Evolutionary conservation across 1,284 basidiomycete genomes (phyloP).

Genomic region (Heterobasidion occidentale): DNA sequence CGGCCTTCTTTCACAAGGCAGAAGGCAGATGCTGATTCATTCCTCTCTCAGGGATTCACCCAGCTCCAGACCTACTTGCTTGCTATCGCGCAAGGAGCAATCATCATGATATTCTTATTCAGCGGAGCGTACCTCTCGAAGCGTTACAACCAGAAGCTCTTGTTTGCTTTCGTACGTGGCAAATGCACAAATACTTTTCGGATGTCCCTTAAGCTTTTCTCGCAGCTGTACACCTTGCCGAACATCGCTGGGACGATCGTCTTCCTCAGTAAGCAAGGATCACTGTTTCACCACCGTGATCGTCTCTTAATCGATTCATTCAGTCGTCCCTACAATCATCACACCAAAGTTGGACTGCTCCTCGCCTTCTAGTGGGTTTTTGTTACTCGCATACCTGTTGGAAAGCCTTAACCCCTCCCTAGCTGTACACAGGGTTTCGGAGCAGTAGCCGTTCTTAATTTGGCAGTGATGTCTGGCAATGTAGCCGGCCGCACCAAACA

Average conservation of each 20-base stretch:
- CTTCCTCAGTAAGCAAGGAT: slow-evolving; percentile 28
- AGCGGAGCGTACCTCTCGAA: slow-evolving; percentile 37
- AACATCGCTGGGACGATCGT: slow-evolving; percentile 42
- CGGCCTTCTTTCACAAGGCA: slow-evolving; percentile 6
- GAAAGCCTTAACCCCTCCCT: background rate
- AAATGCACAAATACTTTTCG: background rate
- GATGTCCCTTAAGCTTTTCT: background rate
- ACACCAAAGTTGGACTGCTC: slow-evolving; percentile 39
- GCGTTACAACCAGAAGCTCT: slow-evolving; percentile 29
- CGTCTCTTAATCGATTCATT: background rate
- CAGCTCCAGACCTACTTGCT: slow-evolving; percentile 42
- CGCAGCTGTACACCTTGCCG: slow-evolving; percentile 36
- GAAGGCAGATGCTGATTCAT: background rate
- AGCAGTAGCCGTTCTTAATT: slow-evolving; percentile 23
- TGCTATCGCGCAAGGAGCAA: slow-evolving; percentile 41
- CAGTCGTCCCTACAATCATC: slow-evolving; percentile 29
- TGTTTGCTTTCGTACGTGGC: slow-evolving; percentile 32
- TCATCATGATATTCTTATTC: slow-evolving; percentile 42
- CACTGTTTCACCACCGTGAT: background rate
- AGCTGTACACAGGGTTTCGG: slow-evolving; percentile 35
- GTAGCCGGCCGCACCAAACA: slow-evolving; percentile 41
- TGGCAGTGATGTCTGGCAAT: slow-evolving; percentile 40
- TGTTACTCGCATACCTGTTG: background rate
- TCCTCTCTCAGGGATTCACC: slow-evolving; percentile 31
- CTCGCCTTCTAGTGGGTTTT: slow-evolving; percentile 39